These are phyloP conservation scores for Xylaria sp. DNA, from an alignment of 2,329 filamentous ascomycete species.

Conservation along the genomic window DNA sequence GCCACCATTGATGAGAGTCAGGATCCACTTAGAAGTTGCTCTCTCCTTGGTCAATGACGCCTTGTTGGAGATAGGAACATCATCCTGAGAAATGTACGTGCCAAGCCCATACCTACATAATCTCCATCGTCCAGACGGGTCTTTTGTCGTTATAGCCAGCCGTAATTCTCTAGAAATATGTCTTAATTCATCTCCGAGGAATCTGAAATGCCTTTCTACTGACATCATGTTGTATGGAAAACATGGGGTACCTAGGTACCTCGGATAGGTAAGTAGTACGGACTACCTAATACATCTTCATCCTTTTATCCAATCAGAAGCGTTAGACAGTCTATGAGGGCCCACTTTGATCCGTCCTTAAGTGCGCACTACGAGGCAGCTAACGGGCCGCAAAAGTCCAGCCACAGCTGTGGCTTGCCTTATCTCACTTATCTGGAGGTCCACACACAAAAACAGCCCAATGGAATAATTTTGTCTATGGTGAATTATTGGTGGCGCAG, in stretches of 20 bases:
- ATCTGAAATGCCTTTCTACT: too few relatives aligned
- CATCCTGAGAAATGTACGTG: too few relatives aligned
- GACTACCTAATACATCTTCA: too few relatives aligned
- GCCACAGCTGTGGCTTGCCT: slow-evolving; percentile 17
- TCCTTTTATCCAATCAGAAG: background rate
- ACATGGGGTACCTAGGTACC: background rate
- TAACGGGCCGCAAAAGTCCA: background rate
- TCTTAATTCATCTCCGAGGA: too few relatives aligned
- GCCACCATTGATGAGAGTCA: too few relatives aligned
- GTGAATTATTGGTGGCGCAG: slow-evolving; percentile 28
- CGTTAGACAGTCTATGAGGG: background rate
- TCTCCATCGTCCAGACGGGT: too few relatives aligned
- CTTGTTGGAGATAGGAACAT: too few relatives aligned
- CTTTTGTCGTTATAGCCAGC: too few relatives aligned
- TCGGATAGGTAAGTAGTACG: background rate
- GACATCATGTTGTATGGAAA: background rate
- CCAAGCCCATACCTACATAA: too few relatives aligned
- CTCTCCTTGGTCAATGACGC: too few relatives aligned
- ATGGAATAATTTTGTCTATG: slow-evolving; percentile 24
- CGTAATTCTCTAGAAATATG: too few relatives aligned
- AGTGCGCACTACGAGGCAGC: background rate
- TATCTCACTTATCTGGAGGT: slow-evolving; percentile 20
- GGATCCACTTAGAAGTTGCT: too few relatives aligned
- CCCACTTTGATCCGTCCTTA: background rate
- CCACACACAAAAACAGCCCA: slow-evolving; percentile 16